Evolutionary conservation across 208 protist genomes (phyloP), one percentile per base, ranked within the genome.

Genomic region (Leishmania turanica): DNA sequence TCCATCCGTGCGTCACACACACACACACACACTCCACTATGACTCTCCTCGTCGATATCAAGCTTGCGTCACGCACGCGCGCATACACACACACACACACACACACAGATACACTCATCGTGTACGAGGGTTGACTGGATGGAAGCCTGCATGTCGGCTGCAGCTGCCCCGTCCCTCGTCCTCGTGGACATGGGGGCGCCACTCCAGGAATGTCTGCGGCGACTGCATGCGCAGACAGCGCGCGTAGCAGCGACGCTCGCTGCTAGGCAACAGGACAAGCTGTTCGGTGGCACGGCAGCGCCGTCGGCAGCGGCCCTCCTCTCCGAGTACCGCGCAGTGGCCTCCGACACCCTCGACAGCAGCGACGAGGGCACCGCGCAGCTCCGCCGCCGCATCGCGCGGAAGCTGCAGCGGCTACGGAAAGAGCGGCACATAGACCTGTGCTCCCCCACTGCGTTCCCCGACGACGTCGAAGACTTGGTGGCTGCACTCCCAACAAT

Each of bases 381-480:
- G 21, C 51, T 71, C 51, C 68, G 81, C 69, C 81, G 81, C 27
- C 81, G 75, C 45, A 64, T 80, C 19, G 75, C 81, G 42, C 81
- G 66, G 69, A 84, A 77, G 81, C 81, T 84, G 47, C 75, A 62
- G 2, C 74, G 75, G 62, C 81, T 84, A 42, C 72, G 68, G 19
- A 77, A 75, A 31, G 56, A 75, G 47, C 69, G 76, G 21, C 58
- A 80, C 58, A 51, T 72, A 0, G 58, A 76, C 47, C 69, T 84
- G 47, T 74, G 81, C 37, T 6, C 31, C 24, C 66, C 81, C 1
- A 71, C 58, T 62, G 21, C 53, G 5, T 68, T 71, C 1, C 24
- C 68, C 54, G 47, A 65, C 45, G 75, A 84, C 15, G 69, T 77
- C 37, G 53, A n/a, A 3, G 62, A 70, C 34, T 13, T 51, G 21